phyloP scores from a whole-genome alignment of 352 stramenopile species.

The Blastocystis sp. region DNA sequence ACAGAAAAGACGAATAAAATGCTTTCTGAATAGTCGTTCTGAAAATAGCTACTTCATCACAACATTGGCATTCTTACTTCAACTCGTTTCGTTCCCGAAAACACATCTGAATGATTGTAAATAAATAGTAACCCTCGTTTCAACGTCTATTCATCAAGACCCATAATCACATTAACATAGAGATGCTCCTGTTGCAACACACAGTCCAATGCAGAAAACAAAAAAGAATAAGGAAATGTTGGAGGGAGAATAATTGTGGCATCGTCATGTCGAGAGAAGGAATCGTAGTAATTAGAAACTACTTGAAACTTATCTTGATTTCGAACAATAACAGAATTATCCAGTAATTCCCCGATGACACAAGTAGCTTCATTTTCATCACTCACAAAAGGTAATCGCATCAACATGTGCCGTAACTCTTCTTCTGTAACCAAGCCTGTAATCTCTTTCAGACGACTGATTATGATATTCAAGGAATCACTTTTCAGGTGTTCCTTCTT shows the following conservation, averaged over 20 bases:
- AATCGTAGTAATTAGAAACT: neutral
- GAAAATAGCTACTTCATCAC: conserved; percentile 4
- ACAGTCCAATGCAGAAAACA: neutral
- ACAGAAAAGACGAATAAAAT: conserved; percentile 47
- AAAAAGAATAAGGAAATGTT: neutral
- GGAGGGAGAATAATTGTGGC: neutral
- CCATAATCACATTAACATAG: neutral
- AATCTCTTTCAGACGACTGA: neutral
- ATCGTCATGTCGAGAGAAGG: neutral
- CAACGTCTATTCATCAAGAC: neutral
- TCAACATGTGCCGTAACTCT: neutral
- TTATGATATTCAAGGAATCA: neutral
- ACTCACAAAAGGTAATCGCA: neutral
- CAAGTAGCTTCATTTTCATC: conserved; percentile 29
- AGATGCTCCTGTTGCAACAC: conserved; percentile 18
- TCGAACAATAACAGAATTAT: neutral
- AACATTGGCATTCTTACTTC: neutral
- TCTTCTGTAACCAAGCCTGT: neutral
- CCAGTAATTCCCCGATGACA: neutral
- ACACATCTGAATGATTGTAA: conserved; percentile 39
- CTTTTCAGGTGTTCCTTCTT: neutral
- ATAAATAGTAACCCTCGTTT: conserved; percentile 35
- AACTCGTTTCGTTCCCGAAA: neutral
- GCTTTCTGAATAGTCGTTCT: neutral
- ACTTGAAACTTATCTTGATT: neutral